phyloP scores from a whole-genome alignment of 2,329 filamentous ascomycete species.

The Exophiala lecanii-corni region DNA sequence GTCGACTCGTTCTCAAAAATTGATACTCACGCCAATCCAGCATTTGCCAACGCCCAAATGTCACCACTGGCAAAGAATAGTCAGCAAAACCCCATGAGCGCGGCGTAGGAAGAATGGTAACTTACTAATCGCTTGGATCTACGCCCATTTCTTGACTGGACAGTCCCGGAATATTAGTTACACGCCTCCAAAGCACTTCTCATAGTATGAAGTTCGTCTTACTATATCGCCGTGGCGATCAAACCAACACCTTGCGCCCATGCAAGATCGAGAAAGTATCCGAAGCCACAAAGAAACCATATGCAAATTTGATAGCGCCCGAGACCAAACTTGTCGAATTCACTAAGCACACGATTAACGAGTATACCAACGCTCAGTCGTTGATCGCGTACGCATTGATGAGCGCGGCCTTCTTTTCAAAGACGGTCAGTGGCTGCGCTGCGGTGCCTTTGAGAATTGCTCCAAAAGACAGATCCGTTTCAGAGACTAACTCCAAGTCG shows the following conservation, averaged over 20 bases:
- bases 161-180: too few species aligned
- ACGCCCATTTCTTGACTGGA: slow-evolving; percentile 11
- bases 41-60: slow-evolving; percentile 52
- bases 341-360: background rate
- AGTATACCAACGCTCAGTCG: too few species aligned
- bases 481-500: slow-evolving; percentile 7
- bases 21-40: slow-evolving; percentile 54
- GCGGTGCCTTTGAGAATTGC: slow-evolving; percentile 14
- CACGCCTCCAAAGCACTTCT: too few species aligned
- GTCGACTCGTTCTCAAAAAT: too few species aligned
- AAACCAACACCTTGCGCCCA: slow-evolving; percentile 58
- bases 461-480: slow-evolving; percentile 8
- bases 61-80: background rate
- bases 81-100: background rate
- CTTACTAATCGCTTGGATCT: background rate
- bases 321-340: slow-evolving; percentile 31
- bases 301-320: slow-evolving; percentile 80
- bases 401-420: slow-evolving; percentile 15
- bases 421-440: slow-evolving; percentile 5
- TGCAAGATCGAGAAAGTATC: slow-evolving; percentile 65
- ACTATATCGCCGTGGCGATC: slow-evolving; percentile 34
- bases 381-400: slow-evolving; percentile 16
- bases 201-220: background rate
- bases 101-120: background rate
- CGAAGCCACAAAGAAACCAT: slow-evolving; percentile 75